Base-by-base conservation (phyloP, 208 protist genomes). In the Crithidia bombi region DNA sequence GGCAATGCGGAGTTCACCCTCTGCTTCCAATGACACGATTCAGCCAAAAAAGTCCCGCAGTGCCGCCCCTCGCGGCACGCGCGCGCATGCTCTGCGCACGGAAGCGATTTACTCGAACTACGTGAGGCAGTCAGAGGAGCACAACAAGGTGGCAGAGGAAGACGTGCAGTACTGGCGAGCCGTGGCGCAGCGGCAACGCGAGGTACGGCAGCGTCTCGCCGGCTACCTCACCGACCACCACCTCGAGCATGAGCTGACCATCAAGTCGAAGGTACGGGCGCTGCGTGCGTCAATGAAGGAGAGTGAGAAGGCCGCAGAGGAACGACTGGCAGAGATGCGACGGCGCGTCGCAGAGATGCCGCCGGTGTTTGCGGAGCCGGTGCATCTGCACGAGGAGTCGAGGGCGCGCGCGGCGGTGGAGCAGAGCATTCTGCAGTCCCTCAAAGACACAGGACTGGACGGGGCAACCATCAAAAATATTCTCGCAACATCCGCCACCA, bases 291-390 rank as follows among this genome's bases (percentile, higher is more conserved):
- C 68, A 6, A 82, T 73, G 65, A 71, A 75, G 43, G 87, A 89
- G 69, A 83, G 51, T 56, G 91, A 90, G 65, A 44, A 52, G 54
- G 75, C 75, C 0, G 79, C 87, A 0, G 30, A 78, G 39, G 72
- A 80, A 69, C 77, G 82, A 41, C 72, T 96, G 56, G 54, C 56
- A 3, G 86, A 92, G 75, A 96, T 94, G 89, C 58, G 52, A 33
- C 61, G 41, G 65, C 86, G 86, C 49, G 89, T 96, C 47, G 79
- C 78, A 26, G 78, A 83, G 63, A 82, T 94, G 71, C 91, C 91
- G 30, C 91, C 91, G 28, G 69, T 96, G 44, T 86, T 96, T 82
- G 83, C 86, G 17, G 91, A 96, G 72, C 87, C 88, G 46, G 78
- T 73, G 25, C 79, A 91, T 47, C 75, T 92, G 43, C 79, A 89